Percentiles rank a stretch among this genome's conserved stretches.
phyloP scores from a whole-genome alignment of 2,329 filamentous ascomycete genomes.

The Botrytis tulipae region DNA sequence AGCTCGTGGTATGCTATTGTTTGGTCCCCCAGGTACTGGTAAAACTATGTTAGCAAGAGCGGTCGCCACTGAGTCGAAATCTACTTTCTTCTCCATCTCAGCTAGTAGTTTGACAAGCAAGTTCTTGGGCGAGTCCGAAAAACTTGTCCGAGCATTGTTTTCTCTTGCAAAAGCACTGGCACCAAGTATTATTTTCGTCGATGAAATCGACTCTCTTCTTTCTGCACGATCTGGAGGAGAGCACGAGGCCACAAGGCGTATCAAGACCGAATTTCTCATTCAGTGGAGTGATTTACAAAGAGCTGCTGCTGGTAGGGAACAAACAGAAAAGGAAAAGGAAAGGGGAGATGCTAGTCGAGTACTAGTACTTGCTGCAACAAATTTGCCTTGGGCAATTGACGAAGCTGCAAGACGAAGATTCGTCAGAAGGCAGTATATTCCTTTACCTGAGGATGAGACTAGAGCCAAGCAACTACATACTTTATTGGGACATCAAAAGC shows the following conservation, averaged over 20 bases:
- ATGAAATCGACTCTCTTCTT: constrained; percentile 93
- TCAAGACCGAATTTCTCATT: constrained; percentile 97
- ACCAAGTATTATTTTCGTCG: constrained; percentile 96
- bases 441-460: constrained; percentile 81
- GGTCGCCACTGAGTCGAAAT: constrained; percentile 90
- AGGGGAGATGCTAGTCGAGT: constrained; percentile 83
- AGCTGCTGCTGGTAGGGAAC: constrained; percentile 82
- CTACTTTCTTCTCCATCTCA: constrained; percentile 96
- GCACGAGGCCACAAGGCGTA: constrained; percentile 87
- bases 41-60: constrained; percentile 97
- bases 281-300: constrained; percentile 95
- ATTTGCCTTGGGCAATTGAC: constrained; percentile 96
- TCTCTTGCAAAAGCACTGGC: constrained; percentile 83
- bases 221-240: constrained; percentile 83
- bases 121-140: constrained; percentile 94
- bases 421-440: constrained; percentile 92
- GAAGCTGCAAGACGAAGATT: constrained; percentile 90
- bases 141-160: constrained; percentile 90
- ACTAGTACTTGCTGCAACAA: constrained; percentile 90
- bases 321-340: constrained; percentile 62
- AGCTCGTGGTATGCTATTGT: constrained; percentile 90
- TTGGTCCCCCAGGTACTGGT: constrained; percentile 94
- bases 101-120: constrained; percentile 93
- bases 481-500: constrained; percentile 79
- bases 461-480: constrained; percentile 75